phyloP scores from a whole-genome alignment of 2,329 filamentous ascomycete genomes.

The Colletotrichum tropicale region DNA sequence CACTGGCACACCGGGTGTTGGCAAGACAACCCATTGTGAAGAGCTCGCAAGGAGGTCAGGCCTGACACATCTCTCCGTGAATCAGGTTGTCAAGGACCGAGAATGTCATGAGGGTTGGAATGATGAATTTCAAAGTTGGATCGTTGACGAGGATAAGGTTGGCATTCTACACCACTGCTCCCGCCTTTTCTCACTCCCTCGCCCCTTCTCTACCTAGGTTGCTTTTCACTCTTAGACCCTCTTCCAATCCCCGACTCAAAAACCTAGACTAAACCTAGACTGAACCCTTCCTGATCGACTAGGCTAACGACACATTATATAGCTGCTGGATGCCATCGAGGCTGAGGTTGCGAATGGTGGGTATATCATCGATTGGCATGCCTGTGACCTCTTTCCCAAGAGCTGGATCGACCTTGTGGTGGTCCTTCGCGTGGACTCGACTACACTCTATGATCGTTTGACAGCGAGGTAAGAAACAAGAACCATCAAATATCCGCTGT shows the following conservation, averaged over 20 bases:
- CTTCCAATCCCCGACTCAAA: neutral
- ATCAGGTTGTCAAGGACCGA: constrained; percentile 88
- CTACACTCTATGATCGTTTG: constrained; percentile 83
- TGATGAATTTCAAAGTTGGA: constrained; percentile 83
- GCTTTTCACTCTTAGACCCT: neutral
- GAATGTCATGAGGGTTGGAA: constrained; percentile 88
- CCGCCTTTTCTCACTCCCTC: neutral
- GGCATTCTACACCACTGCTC: neutral
- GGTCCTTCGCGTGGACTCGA: constrained; percentile 83
- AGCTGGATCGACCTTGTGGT: constrained; percentile 96
- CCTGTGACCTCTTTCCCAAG: constrained; percentile 91
- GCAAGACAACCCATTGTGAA: constrained; percentile 93
- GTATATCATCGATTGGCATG: constrained; percentile 96
- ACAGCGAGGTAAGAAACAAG: constrained; percentile 62
- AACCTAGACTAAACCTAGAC: neutral
- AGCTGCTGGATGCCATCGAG: constrained; percentile 90
- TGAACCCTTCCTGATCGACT: neutral
- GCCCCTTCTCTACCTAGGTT: neutral
- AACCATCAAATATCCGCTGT: neutral
- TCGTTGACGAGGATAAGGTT: constrained; percentile 97
- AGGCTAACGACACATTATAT: neutral
- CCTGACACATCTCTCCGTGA: constrained; percentile 84
- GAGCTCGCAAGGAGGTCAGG: constrained; percentile 77
- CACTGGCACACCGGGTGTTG: constrained; percentile 93
- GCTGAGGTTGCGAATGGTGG: constrained; percentile 79